A percentile compares a stretch with the other conserved stretches of the same genome.
Evolutionary conservation across 192 early-diverging fungal genomes (phyloP).

Genomic region (Mortierella antarctica): DNA sequence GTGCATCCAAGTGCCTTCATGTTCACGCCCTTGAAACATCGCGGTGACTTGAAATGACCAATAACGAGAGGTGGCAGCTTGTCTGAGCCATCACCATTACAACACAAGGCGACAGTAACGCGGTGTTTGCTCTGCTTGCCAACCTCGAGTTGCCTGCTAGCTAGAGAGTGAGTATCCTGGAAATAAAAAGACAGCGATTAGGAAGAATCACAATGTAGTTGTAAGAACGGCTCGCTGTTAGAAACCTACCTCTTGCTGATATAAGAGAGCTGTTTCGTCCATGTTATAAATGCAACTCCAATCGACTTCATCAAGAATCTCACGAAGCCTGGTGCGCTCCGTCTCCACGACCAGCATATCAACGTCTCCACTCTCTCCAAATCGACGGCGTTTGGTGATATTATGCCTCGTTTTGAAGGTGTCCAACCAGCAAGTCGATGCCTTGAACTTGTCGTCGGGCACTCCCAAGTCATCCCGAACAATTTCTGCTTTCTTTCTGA

Average conservation of each 20-base stretch:
- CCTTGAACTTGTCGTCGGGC: too few relatives aligned
- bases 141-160: not conserved
- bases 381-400: too few relatives aligned
- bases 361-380: too few relatives aligned
- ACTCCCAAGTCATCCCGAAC: too few relatives aligned
- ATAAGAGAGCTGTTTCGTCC: too few relatives aligned
- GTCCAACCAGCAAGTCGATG: too few relatives aligned
- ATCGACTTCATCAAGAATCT: too few relatives aligned
- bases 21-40: slow-evolving; percentile 1
- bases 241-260: slow-evolving; percentile 1
- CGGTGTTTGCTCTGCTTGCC: not conserved
- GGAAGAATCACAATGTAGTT: not conserved
- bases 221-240: not conserved
- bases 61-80: not conserved
- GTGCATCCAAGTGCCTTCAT: not conserved
- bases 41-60: not conserved
- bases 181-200: not conserved
- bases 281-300: too few relatives aligned
- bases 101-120: not conserved
- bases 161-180: not conserved
- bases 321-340: too few relatives aligned
- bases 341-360: too few relatives aligned
- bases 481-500: too few relatives aligned
- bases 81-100: slow-evolving; percentile 11
- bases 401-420: too few relatives aligned